Evolutionary conservation across 2,329 filamentous ascomycete genomes (phyloP).

Genomic region (Emergomyces orientalis): DNA sequence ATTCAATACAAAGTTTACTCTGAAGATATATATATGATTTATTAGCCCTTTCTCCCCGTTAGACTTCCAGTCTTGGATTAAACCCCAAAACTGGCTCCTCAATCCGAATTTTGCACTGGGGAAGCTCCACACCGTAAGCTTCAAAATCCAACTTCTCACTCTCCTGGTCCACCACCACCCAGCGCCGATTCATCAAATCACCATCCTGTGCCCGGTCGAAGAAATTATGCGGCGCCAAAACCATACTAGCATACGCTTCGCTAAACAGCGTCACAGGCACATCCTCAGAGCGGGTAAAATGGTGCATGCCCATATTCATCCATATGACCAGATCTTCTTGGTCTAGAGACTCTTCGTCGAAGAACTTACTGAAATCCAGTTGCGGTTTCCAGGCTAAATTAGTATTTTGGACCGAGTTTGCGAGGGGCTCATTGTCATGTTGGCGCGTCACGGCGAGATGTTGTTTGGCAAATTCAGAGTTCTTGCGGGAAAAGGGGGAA

Average conservation of each 20-base stretch:
- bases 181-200: constrained; percentile 30
- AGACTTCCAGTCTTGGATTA: neutral
- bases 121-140: constrained; percentile 25
- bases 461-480: constrained; percentile 42
- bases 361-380: constrained; percentile 38
- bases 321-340: constrained; percentile 40
- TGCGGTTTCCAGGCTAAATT: constrained; percentile 10
- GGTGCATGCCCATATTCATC: constrained; percentile 51
- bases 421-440: constrained; percentile 15
- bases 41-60: neutral
- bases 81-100: constrained; percentile 10
- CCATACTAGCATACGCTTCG: constrained; percentile 5
- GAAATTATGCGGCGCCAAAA: constrained; percentile 10
- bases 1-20: too few species aligned
- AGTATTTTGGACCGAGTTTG: constrained; percentile 10
- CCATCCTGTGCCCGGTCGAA: constrained; percentile 25
- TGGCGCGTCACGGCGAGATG: constrained; percentile 41
- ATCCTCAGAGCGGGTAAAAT: constrained; percentile 47
- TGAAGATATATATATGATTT: too few species aligned
- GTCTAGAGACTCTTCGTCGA: constrained; percentile 37
- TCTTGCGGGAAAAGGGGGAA: constrained; percentile 39
- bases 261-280: constrained; percentile 44
- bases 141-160: constrained; percentile 23
- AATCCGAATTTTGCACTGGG: constrained; percentile 20
- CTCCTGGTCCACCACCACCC: constrained; percentile 22